phyloP scores from a whole-genome alignment of 1,284 basidiomycete genomes.

The Bondarzewia mesenterica region DNA sequence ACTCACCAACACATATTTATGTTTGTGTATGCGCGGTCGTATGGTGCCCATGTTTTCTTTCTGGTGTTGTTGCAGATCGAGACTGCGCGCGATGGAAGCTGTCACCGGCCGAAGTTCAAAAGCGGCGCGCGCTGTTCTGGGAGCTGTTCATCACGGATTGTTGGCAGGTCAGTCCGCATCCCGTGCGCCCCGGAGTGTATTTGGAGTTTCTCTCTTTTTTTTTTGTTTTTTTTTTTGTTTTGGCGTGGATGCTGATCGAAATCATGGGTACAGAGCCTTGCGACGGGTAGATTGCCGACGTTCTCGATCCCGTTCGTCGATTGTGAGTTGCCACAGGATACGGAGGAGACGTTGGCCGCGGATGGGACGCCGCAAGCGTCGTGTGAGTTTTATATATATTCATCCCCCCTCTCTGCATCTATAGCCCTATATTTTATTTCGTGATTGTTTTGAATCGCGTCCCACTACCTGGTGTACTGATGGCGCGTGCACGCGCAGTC shows the following conservation, averaged over 20 bases:
- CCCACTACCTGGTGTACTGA: slow-evolving; percentile 51
- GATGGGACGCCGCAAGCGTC: slow-evolving; percentile 34
- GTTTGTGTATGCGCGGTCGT: slow-evolving; percentile 1
- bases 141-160: slow-evolving; percentile 52
- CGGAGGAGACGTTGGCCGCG: slow-evolving; percentile 26
- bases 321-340: slow-evolving; percentile 42
- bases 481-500: slow-evolving; percentile 44
- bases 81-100: slow-evolving; percentile 37
- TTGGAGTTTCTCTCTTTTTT: neutral
- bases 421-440: too few relatives aligned
- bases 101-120: slow-evolving; percentile 32
- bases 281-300: slow-evolving; percentile 49
- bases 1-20: too few relatives aligned
- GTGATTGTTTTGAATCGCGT: slow-evolving; percentile 5
- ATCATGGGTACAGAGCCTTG: slow-evolving; percentile 41
- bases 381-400: slow-evolving; percentile 42
- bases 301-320: slow-evolving; percentile 48
- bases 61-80: neutral
- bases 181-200: neutral
- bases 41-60: neutral
- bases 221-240: neutral
- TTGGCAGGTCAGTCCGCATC: slow-evolving; percentile 38
- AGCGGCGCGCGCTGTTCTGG: slow-evolving; percentile 55
- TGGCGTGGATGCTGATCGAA: neutral
- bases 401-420: neutral